A percentile compares a stretch with the other conserved stretches of the same genome.
Evolutionary conservation across 2,329 filamentous ascomycete species (phyloP).

Genomic region (Drechslerella stenobrocha): DNA sequence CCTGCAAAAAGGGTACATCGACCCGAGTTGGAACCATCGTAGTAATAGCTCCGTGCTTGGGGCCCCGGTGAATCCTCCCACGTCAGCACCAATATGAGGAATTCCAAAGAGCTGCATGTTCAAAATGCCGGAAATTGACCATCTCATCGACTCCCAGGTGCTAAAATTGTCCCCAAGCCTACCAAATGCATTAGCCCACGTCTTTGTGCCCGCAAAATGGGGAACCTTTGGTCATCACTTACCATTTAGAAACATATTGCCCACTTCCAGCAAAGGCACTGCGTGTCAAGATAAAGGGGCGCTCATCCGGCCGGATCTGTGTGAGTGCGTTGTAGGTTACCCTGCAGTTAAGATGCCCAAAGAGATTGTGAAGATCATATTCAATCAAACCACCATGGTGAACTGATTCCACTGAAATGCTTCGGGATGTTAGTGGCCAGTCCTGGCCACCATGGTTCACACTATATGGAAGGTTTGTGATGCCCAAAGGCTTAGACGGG

Average conservation of each 20-base stretch:
- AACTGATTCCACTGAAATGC: constrained; percentile 74
- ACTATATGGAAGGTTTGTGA: constrained; percentile 74
- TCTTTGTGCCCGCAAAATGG: constrained; percentile 58
- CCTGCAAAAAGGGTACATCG: constrained; percentile 41
- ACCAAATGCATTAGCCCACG: not conserved
- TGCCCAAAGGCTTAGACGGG: constrained; percentile 70
- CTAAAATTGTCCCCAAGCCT: constrained; percentile 54
- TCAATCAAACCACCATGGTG: constrained; percentile 71
- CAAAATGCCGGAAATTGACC: constrained; percentile 51
- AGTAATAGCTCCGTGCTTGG: constrained; percentile 26
- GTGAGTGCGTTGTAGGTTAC: constrained; percentile 61
- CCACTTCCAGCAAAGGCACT: constrained; percentile 78
- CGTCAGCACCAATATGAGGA: constrained; percentile 43
- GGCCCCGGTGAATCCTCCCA: constrained; percentile 33
- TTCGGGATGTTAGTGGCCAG: constrained; percentile 70
- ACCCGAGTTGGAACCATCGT: constrained; percentile 40
- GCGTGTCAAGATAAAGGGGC: constrained; percentile 81
- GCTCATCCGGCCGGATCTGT: constrained; percentile 63
- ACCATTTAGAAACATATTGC: constrained; percentile 53
- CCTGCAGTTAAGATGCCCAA: constrained; percentile 72
- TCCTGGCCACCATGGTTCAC: constrained; percentile 65
- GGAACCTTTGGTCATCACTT: constrained; percentile 28
- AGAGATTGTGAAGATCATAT: constrained; percentile 82
- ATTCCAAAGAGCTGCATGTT: constrained; percentile 47
- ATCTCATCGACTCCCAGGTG: constrained; percentile 51